Conservation (phyloP, 805 yeast genomes). For the Hanseniaspora valbyensis region DNA sequence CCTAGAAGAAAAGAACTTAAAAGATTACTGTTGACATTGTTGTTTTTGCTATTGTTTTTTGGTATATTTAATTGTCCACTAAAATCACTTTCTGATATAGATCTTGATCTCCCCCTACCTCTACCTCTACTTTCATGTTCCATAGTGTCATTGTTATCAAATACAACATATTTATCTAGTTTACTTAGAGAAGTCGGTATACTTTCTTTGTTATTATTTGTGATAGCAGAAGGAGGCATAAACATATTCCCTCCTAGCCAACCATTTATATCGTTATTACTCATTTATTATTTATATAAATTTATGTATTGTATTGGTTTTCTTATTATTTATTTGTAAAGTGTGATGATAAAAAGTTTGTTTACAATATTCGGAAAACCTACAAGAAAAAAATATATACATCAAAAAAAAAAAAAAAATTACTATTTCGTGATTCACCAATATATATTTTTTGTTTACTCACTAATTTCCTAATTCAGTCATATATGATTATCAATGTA, state of each 20-base stretch:
- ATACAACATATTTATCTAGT: slow-evolving; percentile 7
- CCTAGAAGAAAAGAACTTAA: slow-evolving; percentile 11
- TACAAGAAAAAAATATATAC: too few relatives aligned
- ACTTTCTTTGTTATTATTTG: neutral
- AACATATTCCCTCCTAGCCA: slow-evolving; percentile 7
- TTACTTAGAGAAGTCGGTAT: slow-evolving; percentile 13
- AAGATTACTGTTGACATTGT: neutral
- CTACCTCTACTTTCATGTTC: slow-evolving; percentile 5
- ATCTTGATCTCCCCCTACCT: slow-evolving; percentile 15
- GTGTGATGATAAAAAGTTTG: neutral
- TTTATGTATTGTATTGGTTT: too few relatives aligned
- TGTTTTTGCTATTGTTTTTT: slow-evolving; percentile 3
- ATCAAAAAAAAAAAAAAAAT: too few relatives aligned
- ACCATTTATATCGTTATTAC: neutral
- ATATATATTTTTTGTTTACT: neutral
- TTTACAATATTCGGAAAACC: neutral
- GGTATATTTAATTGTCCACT: slow-evolving; percentile 1
- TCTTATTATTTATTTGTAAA: too few relatives aligned
- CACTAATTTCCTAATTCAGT: neutral
- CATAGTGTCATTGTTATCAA: neutral
- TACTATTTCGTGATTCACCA: too few relatives aligned
- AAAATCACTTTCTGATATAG: slow-evolving; percentile 9
- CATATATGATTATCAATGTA: neutral
- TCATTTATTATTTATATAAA: neutral
- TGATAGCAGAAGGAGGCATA: slow-evolving; percentile 5